Base-by-base conservation (phyloP, 768 basidiomycete genomes). In the Tephrocybe sp. region DNA sequence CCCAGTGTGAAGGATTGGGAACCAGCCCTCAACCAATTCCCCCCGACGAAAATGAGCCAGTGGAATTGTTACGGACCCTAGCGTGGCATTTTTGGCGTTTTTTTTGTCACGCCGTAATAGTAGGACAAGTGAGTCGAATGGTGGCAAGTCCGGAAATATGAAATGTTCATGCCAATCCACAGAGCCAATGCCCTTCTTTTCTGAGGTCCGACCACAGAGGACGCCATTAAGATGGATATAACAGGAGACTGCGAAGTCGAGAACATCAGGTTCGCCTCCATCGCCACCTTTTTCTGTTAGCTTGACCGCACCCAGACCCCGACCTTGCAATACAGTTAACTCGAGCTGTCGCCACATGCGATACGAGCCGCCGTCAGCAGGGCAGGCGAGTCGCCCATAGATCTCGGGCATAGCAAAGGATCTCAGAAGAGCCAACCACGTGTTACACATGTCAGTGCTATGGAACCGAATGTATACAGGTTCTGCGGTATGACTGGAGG, bases 261-360 rank as follows among this genome's bases (percentile, higher is more conserved):
- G 66, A 40, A 73, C 75, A 53, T 83, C 84, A 21, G 65, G 65
- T 47, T 77, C 79, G 34, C 59, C 50, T 11, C 64, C 48, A 37
- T 71, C 70, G 40, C 64, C 62, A 29, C 64, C 70, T 31, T 66
- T 53, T 46, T 68, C 66, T 46, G 69, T 59, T 3, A 70, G 63
- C 15, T 70, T 79, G 36, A 71, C 65, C 50, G 72, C 73, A 41
- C 87, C 86, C 25, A 94, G 71, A 59, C 84, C 83, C 33, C 89
- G 81, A 11, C 83, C 90, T 66, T 89, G 86, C 31, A 85, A 72
- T 47, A 91, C 73, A 24, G 79, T 78, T 21, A 93, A 70, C 54
- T 88, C 82, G 19, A 93, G 75, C 63, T 88, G 86, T 43, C 92
- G 77, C 87, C 88, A 93, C 80, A 93, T 87, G 47, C 91, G 83